A percentile compares a stretch with the other conserved stretches of the same genome.
Evolutionary conservation across 441 rosid genomes (phyloP).

Genomic region (Isatis lusitanica): DNA sequence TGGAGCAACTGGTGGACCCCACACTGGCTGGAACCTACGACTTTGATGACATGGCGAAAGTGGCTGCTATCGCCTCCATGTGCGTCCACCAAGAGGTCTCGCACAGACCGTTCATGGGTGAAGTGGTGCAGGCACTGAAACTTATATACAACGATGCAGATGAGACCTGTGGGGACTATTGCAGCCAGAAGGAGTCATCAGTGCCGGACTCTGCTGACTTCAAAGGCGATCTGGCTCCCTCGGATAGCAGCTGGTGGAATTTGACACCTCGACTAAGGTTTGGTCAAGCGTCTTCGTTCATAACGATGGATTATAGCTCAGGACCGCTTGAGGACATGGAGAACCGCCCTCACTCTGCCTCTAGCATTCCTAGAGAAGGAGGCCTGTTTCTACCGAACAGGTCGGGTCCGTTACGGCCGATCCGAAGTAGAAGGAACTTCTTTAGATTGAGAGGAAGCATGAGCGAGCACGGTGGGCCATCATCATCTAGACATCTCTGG

Average conservation of each 20-base stretch:
- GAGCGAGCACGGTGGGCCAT: slow-evolving; percentile 86
- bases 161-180: slow-evolving; percentile 71
- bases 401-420: slow-evolving; percentile 83
- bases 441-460: slow-evolving; percentile 81
- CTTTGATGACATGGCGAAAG: slow-evolving; percentile 89
- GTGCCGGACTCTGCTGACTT: slow-evolving; percentile 65
- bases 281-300: slow-evolving; percentile 77
- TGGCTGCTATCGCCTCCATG: slow-evolving; percentile 96
- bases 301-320: slow-evolving; percentile 93
- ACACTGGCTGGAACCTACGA: slow-evolving; percentile 67
- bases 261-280: slow-evolving; percentile 71
- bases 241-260: slow-evolving; percentile 94
- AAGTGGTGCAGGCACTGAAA: slow-evolving; percentile 96
- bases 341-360: slow-evolving; percentile 69
- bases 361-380: slow-evolving; percentile 56
- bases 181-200: slow-evolving; percentile 87
- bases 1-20: slow-evolving; percentile 82
- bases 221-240: slow-evolving; percentile 71
- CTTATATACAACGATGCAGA: slow-evolving; percentile 84
- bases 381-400: slow-evolving; percentile 46
- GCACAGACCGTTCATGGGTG: slow-evolving; percentile 95
- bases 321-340: slow-evolving; percentile 67
- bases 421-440: slow-evolving; percentile 61
- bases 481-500: slow-evolving; percentile 42
- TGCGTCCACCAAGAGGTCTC: slow-evolving; percentile 95